Evolutionary conservation across 805 yeast species (phyloP).

Genomic region (Nematodospora valgi): DNA sequence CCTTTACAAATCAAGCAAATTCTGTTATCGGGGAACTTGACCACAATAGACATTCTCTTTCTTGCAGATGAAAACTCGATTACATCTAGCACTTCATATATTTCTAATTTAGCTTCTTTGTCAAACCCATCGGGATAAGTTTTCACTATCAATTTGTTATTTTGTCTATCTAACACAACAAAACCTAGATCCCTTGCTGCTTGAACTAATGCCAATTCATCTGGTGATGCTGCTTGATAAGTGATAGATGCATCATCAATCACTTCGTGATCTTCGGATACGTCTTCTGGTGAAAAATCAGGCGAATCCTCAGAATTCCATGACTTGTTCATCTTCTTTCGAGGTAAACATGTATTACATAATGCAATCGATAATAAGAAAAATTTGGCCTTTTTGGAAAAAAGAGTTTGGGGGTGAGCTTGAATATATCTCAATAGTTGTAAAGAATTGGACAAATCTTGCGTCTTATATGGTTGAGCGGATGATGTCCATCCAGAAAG

Average conservation of each 20-base stretch:
- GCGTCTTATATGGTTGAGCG: conserved; percentile 44
- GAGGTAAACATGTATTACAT: conserved; percentile 89
- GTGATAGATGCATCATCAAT: conserved; percentile 48
- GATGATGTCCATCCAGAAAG: conserved; percentile 43
- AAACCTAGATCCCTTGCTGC: conserved; percentile 96
- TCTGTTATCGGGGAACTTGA: conserved; percentile 70
- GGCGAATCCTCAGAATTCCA: conserved; percentile 1
- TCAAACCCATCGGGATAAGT: conserved; percentile 84
- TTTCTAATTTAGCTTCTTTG: conserved; percentile 56
- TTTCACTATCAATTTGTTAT: conserved; percentile 58
- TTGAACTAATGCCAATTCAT: conserved; percentile 86
- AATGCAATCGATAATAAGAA: conserved; percentile 79
- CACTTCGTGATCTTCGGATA: conserved; percentile 11
- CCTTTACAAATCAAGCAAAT: conserved; percentile 87
- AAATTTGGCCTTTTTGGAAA: conserved; percentile 70
- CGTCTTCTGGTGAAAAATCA: conserved; percentile 16
- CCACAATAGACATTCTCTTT: conserved; percentile 91
- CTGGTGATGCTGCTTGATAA: conserved; percentile 95
- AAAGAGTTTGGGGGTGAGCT: conserved; percentile 62
- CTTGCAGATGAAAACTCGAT: conserved; percentile 85
- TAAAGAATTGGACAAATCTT: conserved; percentile 47
- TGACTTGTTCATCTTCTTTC: conserved; percentile 24
- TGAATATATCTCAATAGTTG: conserved; percentile 71
- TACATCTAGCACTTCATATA: conserved; percentile 70
- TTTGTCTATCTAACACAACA: conserved; percentile 69